Evolutionary conservation across 2,329 filamentous ascomycete genomes (phyloP).

Genomic region (Coniochaeta sp.): DNA sequence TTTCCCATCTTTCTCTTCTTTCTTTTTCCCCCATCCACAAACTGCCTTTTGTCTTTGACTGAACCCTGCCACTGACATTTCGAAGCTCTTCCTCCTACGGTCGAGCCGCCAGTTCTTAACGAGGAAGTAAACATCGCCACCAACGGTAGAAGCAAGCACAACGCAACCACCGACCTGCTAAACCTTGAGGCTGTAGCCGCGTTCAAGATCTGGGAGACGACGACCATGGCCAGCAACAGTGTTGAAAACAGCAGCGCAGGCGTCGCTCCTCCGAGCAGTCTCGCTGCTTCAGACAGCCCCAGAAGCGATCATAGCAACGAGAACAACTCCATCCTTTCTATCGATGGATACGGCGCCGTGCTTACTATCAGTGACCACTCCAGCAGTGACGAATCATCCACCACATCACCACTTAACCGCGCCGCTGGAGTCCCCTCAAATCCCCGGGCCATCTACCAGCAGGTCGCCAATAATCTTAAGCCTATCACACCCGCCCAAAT

Average conservation of each 20-base stretch:
- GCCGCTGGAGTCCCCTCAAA: neutral
- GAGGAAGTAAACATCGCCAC: neutral
- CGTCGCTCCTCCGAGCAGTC: neutral
- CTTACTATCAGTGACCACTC: neutral
- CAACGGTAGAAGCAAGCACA: neutral
- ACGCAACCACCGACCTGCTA: neutral
- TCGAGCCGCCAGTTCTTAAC: neutral
- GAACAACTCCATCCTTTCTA: neutral
- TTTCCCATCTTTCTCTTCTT: neutral
- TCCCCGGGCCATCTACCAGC: neutral
- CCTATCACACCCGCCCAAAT: neutral
- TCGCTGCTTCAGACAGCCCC: neutral
- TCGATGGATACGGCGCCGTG: neutral
- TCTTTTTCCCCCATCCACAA: neutral
- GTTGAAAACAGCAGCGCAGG: neutral
- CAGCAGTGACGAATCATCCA: neutral
- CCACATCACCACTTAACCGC: neutral
- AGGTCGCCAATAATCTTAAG: neutral
- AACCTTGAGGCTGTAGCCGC: neutral
- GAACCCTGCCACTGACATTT: neutral
- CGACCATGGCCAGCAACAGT: neutral
- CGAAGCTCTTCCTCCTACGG: neutral
- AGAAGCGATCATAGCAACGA: neutral
- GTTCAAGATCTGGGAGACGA: neutral
- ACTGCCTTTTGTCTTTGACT: neutral